A percentile compares a stretch with the other conserved stretches of the same genome.
Conservation (phyloP, 257 asterid species). For the Solanum virginianum region DNA sequence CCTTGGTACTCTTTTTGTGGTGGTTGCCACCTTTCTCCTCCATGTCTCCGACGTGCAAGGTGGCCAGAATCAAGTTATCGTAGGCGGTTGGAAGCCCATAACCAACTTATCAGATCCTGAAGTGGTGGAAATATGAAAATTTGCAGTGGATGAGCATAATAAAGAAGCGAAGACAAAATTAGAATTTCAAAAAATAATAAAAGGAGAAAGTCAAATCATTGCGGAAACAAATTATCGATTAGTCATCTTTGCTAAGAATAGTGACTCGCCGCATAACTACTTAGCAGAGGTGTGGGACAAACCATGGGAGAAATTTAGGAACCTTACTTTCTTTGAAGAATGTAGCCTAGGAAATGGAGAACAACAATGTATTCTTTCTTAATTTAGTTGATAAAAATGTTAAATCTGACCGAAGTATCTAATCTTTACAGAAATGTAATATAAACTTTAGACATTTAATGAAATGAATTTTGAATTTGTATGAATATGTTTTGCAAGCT, state of each 20-base stretch:
- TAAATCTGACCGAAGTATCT: neutral
- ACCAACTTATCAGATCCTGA: conserved; percentile 3
- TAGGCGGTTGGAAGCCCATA: conserved; percentile 10
- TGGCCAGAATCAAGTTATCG: neutral
- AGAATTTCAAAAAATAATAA: conserved; percentile 4
- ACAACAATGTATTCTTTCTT: neutral
- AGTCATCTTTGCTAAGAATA: conserved; percentile 11
- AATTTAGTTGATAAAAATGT: neutral
- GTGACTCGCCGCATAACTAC: conserved; percentile 1
- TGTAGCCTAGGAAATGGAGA: neutral
- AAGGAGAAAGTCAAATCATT: conserved; percentile 20
- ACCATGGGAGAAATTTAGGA: conserved; percentile 5
- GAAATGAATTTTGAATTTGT: neutral
- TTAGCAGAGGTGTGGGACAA: conserved; percentile 19
- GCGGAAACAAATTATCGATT: conserved; percentile 22
- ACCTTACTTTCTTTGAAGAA: conserved; percentile 19
- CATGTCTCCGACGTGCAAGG: neutral
- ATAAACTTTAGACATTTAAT: neutral
- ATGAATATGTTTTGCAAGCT: neutral
- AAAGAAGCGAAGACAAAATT: neutral
- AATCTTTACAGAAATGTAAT: neutral
- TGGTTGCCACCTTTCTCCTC: neutral
- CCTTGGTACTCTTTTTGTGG: neutral
- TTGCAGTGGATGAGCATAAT: conserved; percentile 29
- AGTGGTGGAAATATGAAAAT: conserved; percentile 15